Evolutionary conservation across 257 asterid species (phyloP).

Genomic region (Penstemon davidsonii): DNA sequence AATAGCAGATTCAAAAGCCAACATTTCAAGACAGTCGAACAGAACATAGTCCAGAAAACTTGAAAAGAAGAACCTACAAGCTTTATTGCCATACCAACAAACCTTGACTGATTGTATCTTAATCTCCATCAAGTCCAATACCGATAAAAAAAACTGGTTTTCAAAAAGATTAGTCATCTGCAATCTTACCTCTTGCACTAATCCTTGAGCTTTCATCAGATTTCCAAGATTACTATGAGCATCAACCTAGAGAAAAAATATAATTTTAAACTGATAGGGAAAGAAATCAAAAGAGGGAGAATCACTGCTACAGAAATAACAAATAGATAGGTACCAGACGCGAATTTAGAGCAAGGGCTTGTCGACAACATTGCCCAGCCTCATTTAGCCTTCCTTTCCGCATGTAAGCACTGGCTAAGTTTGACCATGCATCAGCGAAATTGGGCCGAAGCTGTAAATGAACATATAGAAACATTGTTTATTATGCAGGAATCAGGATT

Average conservation of each 20-base stretch:
- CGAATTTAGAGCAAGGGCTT: constrained; percentile 92
- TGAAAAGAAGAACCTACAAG: constrained; percentile 18
- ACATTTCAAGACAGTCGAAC: not conserved
- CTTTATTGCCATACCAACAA: constrained; percentile 7
- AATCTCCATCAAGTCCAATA: constrained; percentile 1
- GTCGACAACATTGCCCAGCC: constrained; percentile 99
- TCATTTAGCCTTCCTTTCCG: constrained; percentile 88
- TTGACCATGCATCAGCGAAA: constrained; percentile 99
- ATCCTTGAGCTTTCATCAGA: constrained; percentile 98
- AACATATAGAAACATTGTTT: constrained; percentile 26
- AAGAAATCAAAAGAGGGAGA: constrained; percentile 9
- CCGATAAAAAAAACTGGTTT: not conserved
- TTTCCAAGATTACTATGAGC: constrained; percentile 99
- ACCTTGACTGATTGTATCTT: constrained; percentile 2
- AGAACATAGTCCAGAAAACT: not conserved
- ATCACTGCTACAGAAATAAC: constrained; percentile 6
- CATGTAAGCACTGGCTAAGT: constrained; percentile 97
- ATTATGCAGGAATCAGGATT: constrained; percentile 5
- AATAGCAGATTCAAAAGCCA: not conserved
- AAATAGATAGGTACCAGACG: constrained; percentile 56
- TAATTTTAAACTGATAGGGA: constrained; percentile 17
- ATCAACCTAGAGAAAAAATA: constrained; percentile 70
- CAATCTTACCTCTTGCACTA: constrained; percentile 75
- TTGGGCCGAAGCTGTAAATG: constrained; percentile 92
- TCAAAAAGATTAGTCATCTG: constrained; percentile 17